Percentiles rank a stretch among this genome's conserved stretches.
These are phyloP conservation scores for Oryza meridionalis DNA, from an alignment of 176 grass and related monocot species.

Conservation along the genomic window DNA sequence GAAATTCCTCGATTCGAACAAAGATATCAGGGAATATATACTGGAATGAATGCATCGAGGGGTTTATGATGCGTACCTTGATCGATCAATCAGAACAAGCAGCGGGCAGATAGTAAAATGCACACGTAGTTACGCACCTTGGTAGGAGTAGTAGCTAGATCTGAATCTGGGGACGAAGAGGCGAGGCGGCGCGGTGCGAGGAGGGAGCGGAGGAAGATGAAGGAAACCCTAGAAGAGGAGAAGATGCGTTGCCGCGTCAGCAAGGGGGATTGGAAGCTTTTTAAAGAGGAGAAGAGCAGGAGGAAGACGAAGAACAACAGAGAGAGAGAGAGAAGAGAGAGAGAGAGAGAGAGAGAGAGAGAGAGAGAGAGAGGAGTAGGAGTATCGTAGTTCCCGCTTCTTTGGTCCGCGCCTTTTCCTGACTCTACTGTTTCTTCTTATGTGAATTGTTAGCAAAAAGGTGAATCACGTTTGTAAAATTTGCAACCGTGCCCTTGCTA, in stretches of 20 bases:
- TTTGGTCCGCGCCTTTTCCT: background rate
- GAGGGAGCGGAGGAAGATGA: too few species aligned
- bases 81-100: too few species aligned
- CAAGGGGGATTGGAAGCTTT: background rate
- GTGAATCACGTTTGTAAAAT: background rate
- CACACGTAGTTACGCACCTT: background rate
- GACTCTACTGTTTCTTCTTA: background rate
- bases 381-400: slow-evolving; percentile 29
- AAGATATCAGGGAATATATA: too few species aligned
- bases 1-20: too few species aligned
- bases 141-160: background rate
- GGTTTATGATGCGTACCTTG: too few species aligned
- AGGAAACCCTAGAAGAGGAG: background rate
- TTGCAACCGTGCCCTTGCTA: rapidly evolving
- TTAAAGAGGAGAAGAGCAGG: background rate
- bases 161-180: background rate
- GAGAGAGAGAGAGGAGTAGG: too few species aligned
- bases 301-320: too few species aligned
- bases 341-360: too few species aligned
- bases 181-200: background rate
- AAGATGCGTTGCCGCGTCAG: too few species aligned
- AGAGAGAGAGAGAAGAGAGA: too few species aligned
- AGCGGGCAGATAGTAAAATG: background rate
- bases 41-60: too few species aligned
- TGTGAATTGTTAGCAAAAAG: too few species aligned